A percentile compares a stretch with the other conserved stretches of the same genome.
Conservation (phyloP, 176 grass and related monocot genomes). For the Oryza glumipatula region DNA sequence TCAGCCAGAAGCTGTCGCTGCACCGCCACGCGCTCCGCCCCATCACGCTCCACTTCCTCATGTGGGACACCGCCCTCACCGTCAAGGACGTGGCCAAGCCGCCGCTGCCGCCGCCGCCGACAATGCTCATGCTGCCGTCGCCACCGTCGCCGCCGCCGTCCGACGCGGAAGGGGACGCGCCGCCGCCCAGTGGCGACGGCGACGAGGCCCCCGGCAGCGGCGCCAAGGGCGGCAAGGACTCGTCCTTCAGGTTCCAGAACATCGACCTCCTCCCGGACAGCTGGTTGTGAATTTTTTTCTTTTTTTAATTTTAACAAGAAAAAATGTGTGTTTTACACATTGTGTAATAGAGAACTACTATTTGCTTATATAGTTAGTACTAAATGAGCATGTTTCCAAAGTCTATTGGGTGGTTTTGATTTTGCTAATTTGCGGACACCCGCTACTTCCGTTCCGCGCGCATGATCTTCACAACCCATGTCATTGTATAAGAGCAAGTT, state of each 20-base stretch:
- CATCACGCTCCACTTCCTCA: conserved; percentile 80
- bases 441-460: too few relatives aligned
- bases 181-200: conserved; percentile 24
- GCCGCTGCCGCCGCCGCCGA: background rate
- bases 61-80: conserved; percentile 57
- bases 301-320: background rate
- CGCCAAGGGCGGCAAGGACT: conserved; percentile 49
- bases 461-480: too few relatives aligned
- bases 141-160: background rate
- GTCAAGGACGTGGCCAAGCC: conserved; percentile 24
- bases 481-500: too few relatives aligned
- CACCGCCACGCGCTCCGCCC: conserved; percentile 88
- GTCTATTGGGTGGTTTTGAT: too few relatives aligned
- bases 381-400: too few relatives aligned
- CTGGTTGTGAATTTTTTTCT: conserved; percentile 57
- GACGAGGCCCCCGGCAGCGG: conserved; percentile 8
- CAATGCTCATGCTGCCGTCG: conserved; percentile 17
- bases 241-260: conserved; percentile 81
- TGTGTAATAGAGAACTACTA: too few relatives aligned
- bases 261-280: conserved; percentile 84
- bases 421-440: too few relatives aligned
- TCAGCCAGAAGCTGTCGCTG: conserved; percentile 95
- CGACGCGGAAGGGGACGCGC: background rate
- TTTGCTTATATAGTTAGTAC: too few relatives aligned
- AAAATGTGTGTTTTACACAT: too few relatives aligned